Evolutionary conservation across 2,329 filamentous ascomycete species (phyloP), one percentile per base, ranked within the genome.

Genomic region (Apiospora aurea): DNA sequence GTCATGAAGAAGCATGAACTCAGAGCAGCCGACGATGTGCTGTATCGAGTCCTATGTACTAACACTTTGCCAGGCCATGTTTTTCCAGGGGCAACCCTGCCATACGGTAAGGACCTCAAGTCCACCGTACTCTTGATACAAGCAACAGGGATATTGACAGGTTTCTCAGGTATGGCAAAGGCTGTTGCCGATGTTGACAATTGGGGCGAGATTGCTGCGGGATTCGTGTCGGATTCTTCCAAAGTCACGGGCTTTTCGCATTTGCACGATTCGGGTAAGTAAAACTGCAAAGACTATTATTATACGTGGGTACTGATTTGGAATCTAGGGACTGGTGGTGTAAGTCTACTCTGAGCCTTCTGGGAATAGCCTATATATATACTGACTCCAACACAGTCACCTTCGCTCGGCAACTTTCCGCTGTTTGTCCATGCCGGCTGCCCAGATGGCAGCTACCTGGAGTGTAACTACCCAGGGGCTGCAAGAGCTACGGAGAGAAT

Each of bases 371-470:
- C 46, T 38, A 21, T 34, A 29, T 38, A 21, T 34, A 29, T 21
- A 41, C 75, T 79, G 70, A 80, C 70, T 21, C 53, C 69, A 26
- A n/a, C 44, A 57, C 69, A 80, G 79, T 76, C 71, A 43, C 85
- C 86, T 10, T 88, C 87, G 5, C 75, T 88, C 72, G 87, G 87
- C 26, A 88, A 88, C 72, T 88, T 88, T 71, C 86, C 87, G 3
- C 75, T 88, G 3, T 88, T 88, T 73, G 82, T 84, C 18, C 86
- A 88, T 74, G 81, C 87, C 2, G 84, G 84, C 24, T 88, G 87
- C 71, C 82, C 82, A 0, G 82, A 82, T 29, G 84, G 87, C 76
- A 82, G 87, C 73, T 83, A 82, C 69, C 71, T 78, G n/a, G 77
- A 82, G 67, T 92, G 90, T 81, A 81, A 82, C 43, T 92, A 85